A percentile compares a stretch with the other conserved stretches of the same genome.
phyloP scores from a whole-genome alignment of 2,329 filamentous ascomycete genomes.

The Aspergillus terreus region DNA sequence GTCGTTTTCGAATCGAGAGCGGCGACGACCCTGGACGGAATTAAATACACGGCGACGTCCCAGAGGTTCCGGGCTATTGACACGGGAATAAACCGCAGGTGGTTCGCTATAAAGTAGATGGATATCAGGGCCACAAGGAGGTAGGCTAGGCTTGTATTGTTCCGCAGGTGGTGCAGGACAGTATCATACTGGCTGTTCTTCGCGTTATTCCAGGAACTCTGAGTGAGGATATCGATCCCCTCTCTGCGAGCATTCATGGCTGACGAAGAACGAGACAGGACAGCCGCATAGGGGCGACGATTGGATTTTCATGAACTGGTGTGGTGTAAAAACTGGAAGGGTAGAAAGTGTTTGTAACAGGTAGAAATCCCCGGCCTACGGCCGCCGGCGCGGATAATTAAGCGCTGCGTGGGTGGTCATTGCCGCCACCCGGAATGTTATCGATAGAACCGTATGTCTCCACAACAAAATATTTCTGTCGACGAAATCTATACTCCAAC shows the following conservation, averaged over 20 bases:
- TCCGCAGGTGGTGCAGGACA: conserved; percentile 22
- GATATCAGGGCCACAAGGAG: conserved; percentile 25
- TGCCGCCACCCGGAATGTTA: conserved; percentile 29
- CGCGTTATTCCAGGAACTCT: conserved; percentile 24
- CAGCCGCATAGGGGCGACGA: conserved; percentile 19
- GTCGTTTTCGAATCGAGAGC: conserved; percentile 50
- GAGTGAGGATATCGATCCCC: conserved; percentile 27
- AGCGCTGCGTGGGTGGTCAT: conserved; percentile 25
- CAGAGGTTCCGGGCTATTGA: conserved; percentile 32
- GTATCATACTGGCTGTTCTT: conserved; percentile 32
- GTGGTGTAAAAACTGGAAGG: neutral
- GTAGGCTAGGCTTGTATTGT: conserved; percentile 27
- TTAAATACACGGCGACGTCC: conserved; percentile 37
- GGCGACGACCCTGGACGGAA: conserved; percentile 38
- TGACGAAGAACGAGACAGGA: conserved; percentile 14
- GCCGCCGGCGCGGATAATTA: conserved; percentile 5
- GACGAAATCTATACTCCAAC: neutral
- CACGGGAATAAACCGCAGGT: conserved; percentile 27
- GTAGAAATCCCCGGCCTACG: neutral
- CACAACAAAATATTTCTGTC: conserved; percentile 22
- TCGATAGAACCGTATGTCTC: conserved; percentile 31
- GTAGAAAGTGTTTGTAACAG: neutral
- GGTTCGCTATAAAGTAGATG: conserved; percentile 26
- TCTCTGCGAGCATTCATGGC: conserved; percentile 36
- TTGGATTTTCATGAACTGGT: conserved; percentile 8